Evolutionary conservation across 1,284 basidiomycete genomes (phyloP).

Genomic region (Malassezia furfur): DNA sequence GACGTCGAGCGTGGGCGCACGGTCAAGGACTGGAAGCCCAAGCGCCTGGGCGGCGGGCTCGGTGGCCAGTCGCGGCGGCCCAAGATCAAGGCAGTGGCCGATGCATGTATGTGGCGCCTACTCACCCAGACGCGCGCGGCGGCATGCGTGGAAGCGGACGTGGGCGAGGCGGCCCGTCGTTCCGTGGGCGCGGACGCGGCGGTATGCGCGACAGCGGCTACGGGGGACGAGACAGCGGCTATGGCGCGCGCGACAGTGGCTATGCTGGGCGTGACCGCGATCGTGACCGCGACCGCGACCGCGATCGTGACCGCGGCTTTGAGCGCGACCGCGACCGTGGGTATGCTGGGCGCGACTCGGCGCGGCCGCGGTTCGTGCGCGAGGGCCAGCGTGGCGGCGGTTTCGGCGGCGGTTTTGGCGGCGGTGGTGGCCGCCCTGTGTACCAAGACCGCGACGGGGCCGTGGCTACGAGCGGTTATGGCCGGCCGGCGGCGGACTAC

Average conservation of each 20-base stretch:
- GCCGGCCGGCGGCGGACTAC: background rate
- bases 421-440: background rate
- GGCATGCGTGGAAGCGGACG: constrained; percentile 41
- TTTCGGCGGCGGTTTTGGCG: background rate
- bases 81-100: constrained; percentile 22
- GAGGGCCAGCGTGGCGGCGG: constrained; percentile 5
- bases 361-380: background rate
- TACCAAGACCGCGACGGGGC: constrained; percentile 16
- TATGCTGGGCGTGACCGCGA: constrained; percentile 1
- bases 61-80: constrained; percentile 64
- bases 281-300: background rate
- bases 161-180: constrained; percentile 41
- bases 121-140: constrained; percentile 38
- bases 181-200: constrained; percentile 33
- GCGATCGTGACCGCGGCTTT: constrained; percentile 3
- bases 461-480: background rate
- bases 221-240: background rate
- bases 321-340: background rate
- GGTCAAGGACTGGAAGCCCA: constrained; percentile 96
- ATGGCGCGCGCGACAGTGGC: background rate
- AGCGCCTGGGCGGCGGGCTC: constrained; percentile 83
- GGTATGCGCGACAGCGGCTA: background rate
- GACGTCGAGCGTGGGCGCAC: constrained; percentile 97
- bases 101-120: background rate
- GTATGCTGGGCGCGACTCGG: background rate